Evolutionary conservation across 2,329 filamentous ascomycete species (phyloP), one percentile per base, ranked within the genome.

Genomic region (Epichloe uncinata): DNA sequence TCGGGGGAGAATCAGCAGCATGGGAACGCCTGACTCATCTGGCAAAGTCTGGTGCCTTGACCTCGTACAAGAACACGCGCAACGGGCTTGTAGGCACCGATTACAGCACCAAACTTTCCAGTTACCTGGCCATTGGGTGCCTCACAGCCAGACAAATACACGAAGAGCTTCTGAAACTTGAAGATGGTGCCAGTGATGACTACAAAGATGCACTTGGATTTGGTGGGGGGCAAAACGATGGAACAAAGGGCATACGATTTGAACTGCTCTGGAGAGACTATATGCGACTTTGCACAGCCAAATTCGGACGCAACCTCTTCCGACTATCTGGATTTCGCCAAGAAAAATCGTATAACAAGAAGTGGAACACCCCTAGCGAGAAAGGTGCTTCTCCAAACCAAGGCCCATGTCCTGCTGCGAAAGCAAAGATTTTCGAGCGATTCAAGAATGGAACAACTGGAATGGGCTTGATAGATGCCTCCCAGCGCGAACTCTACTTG

Each of bases 241-340:
- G 86, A 0, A 88, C 84, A 0, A 75, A 75, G 35, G 77, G 73
- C 0, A 74, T 91, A 1, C 77, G 86, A 0, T 82, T 86, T 50
- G 85, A 91, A 59, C 70, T 93, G 0, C 64, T 91, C 0, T 88
- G 84, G 85, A 71, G 86, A 40, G 87, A 91, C 58, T 91, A 90
- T 59, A 88, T 91, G 82, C 74, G 84, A 1, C 73, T 91, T 0
- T 87, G 83, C 60, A 82, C 79, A 5, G 73, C 75, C 34, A 90
- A 90, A 58, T 88, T 85, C 54, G 76, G 78, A 0, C 60, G 64
- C 15, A 77, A 75, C 20, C 73, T 91, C 4, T 91, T 87, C 61
- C 67, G 69, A 12, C 64, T 82, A 2, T 71, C 74, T 4, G 86
- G 87, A 0, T 87, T 87, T 56, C 74, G 76, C 15, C 64, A 67